Evolutionary conservation across 2,329 filamentous ascomycete species (phyloP).

Genomic region (Cryphonectria parasitica): DNA sequence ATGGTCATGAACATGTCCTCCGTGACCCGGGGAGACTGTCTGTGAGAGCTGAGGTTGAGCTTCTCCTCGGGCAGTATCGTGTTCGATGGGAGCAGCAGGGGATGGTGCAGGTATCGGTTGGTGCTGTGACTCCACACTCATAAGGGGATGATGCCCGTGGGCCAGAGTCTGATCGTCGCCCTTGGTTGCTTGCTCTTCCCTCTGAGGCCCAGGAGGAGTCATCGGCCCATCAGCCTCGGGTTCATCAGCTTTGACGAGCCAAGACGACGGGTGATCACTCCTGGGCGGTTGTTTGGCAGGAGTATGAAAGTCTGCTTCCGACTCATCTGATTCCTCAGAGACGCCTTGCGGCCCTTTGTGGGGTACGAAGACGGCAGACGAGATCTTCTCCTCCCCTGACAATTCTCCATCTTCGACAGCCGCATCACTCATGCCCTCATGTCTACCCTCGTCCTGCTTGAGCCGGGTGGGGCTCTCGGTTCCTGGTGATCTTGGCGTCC

Average conservation of each 20-base stretch:
- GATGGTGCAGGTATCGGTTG: slow-evolving; percentile 9
- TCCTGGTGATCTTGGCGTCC: slow-evolving; percentile 30
- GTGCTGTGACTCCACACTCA: slow-evolving; percentile 14
- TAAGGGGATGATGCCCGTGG: slow-evolving; percentile 22
- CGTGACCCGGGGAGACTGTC: slow-evolving; percentile 48
- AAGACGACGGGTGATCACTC: slow-evolving; percentile 39
- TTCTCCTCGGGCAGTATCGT: slow-evolving; percentile 38
- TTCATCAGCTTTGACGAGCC: slow-evolving; percentile 64
- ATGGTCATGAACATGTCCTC: slow-evolving; percentile 55
- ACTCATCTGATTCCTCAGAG: slow-evolving; percentile 33
- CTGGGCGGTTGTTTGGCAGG: slow-evolving; percentile 26
- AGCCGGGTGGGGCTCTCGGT: not conserved
- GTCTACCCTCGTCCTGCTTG: slow-evolving; percentile 18
- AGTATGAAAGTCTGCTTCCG: slow-evolving; percentile 33
- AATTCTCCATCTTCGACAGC: slow-evolving; percentile 56
- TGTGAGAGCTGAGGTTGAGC: slow-evolving; percentile 41
- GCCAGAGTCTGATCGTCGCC: not conserved
- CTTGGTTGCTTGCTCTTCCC: slow-evolving; percentile 36
- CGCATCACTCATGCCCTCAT: slow-evolving; percentile 27
- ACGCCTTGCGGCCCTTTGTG: slow-evolving; percentile 63
- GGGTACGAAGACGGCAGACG: slow-evolving; percentile 81
- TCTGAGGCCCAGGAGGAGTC: slow-evolving; percentile 37
- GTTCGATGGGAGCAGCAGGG: slow-evolving; percentile 31
- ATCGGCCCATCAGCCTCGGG: slow-evolving; percentile 42
- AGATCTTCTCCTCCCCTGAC: slow-evolving; percentile 82